Percentiles rank a stretch among this genome's conserved stretches.
phyloP scores from a whole-genome alignment of 1,284 basidiomycete species.

The Golubevia pallescens region DNA sequence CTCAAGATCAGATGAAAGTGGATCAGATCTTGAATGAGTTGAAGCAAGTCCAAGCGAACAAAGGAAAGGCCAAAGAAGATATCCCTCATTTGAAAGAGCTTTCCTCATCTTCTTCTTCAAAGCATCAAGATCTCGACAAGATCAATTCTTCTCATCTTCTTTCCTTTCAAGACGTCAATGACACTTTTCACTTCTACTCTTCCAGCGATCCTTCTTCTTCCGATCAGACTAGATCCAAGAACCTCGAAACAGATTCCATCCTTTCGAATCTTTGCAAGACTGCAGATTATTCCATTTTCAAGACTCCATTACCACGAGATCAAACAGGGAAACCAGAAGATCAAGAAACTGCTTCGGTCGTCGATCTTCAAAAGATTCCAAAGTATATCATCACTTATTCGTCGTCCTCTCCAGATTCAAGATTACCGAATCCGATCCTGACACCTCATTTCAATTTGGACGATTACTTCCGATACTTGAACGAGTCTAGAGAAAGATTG shows the following conservation, averaged over 20 bases:
- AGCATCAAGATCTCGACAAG: conserved; percentile 25
- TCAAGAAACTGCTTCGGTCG: conserved; percentile 12
- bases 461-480: conserved; percentile 21
- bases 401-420: neutral
- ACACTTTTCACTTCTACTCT: conserved; percentile 73
- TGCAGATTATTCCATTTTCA: conserved; percentile 28
- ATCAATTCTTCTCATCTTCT: neutral
- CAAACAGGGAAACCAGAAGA: conserved; percentile 6
- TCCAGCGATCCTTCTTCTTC: conserved; percentile 34
- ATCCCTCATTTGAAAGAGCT: conserved; percentile 68
- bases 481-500: conserved; percentile 9
- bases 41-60: neutral
- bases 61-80: too few species aligned
- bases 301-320: conserved; percentile 12
- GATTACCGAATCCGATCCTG: neutral
- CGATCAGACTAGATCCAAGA: neutral
- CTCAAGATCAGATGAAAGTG: neutral
- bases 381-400: conserved; percentile 38
- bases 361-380: conserved; percentile 43
- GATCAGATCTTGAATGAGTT: neutral
- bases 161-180: conserved; percentile 65
- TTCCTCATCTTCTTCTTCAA: conserved; percentile 12
- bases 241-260: neutral
- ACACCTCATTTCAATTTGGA: conserved; percentile 28
- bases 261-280: conserved; percentile 16